Evolutionary conservation across 495 filamentous ascomycete species (phyloP).

Genomic region (Aeminium ludgeri): DNA sequence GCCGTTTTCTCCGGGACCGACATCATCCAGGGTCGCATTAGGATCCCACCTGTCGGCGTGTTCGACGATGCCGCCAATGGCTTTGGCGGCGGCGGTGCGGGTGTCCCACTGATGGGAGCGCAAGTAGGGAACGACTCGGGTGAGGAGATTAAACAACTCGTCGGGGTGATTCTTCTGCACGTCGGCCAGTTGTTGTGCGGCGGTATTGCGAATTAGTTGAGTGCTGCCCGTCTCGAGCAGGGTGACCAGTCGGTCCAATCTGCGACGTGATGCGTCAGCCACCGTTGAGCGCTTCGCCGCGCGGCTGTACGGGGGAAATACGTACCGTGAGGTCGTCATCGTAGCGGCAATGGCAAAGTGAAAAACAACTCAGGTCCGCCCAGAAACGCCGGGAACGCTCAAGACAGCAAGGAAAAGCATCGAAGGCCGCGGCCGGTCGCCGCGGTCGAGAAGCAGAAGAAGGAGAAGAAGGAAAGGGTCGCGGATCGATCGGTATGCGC

Average conservation of each 20-base stretch:
- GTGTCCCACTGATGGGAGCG: constrained; percentile 93
- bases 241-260: constrained; percentile 30
- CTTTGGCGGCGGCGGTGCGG: constrained; percentile 73
- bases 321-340: constrained; percentile 5
- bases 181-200: constrained; percentile 88
- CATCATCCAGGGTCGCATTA: constrained; percentile 43
- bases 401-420: too few relatives aligned
- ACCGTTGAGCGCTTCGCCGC: too few relatives aligned
- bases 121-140: constrained; percentile 84
- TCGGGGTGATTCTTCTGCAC: constrained; percentile 96
- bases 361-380: too few relatives aligned
- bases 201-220: constrained; percentile 82
- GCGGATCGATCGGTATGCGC: too few relatives aligned
- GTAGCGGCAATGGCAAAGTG: too few relatives aligned
- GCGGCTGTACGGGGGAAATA: too few relatives aligned
- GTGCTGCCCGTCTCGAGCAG: constrained; percentile 94
- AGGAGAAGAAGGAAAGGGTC: too few relatives aligned
- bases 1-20: constrained; percentile 18
- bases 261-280: too few relatives aligned
- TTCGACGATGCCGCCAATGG: constrained; percentile 78
- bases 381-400: too few relatives aligned
- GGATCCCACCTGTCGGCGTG: constrained; percentile 81
- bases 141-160: constrained; percentile 91
- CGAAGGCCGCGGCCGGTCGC: too few relatives aligned
- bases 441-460: too few relatives aligned